phyloP scores from a whole-genome alignment of 805 yeast species.

The Komagataella kurtzmanii region DNA sequence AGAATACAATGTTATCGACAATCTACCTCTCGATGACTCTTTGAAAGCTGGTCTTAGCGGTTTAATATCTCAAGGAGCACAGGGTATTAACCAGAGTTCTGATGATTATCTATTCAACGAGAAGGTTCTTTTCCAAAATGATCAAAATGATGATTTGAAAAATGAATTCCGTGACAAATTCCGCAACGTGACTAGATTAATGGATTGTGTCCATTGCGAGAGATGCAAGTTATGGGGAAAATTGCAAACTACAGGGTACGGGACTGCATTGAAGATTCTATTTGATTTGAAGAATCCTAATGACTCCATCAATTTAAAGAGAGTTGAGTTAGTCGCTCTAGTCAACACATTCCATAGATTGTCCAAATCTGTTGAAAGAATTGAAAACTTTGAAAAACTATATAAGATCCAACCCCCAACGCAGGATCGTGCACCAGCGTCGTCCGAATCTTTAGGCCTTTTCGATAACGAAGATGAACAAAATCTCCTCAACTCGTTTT shows the following conservation, averaged over 20 bases:
- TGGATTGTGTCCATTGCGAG: conserved; percentile 99
- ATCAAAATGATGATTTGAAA: conserved; percentile 42
- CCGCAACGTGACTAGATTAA: conserved; percentile 78
- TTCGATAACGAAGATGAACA: background rate
- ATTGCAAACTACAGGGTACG: conserved; percentile 93
- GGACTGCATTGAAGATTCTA: conserved; percentile 84
- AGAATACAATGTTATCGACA: conserved; percentile 15
- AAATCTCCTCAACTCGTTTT: background rate
- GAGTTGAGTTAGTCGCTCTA: conserved; percentile 78
- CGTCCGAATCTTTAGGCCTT: background rate
- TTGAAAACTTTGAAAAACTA: conserved; percentile 53
- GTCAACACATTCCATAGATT: conserved; percentile 87
- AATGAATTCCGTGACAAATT: conserved; percentile 80
- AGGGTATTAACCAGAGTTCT: background rate
- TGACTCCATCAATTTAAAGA: conserved; percentile 34
- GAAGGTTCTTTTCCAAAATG: conserved; percentile 30
- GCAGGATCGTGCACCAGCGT: background rate
- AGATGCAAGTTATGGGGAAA: conserved; percentile 98
- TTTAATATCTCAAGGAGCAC: conserved; percentile 15
- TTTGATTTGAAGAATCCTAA: conserved; percentile 59
- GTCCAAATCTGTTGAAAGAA: conserved; percentile 69
- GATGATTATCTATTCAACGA: conserved; percentile 27
- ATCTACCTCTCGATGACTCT: conserved; percentile 14
- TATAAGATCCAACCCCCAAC: conserved; percentile 17
- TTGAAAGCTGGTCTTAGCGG: conserved; percentile 18